Evolutionary conservation across 768 basidiomycete species (phyloP).

Genomic region (Rhodosporidiobolus sp.): DNA sequence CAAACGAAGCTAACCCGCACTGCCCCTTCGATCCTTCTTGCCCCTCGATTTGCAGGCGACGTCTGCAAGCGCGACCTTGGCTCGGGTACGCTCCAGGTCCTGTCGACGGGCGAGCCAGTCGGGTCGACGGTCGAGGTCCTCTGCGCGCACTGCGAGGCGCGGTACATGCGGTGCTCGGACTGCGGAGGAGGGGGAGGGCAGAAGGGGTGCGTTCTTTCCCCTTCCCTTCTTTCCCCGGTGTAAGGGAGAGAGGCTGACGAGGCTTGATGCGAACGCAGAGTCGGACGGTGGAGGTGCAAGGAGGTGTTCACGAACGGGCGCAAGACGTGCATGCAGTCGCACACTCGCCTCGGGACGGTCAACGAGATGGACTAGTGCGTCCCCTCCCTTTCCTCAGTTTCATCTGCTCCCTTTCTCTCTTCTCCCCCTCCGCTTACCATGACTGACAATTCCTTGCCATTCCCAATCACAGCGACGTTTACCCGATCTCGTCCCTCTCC

Average conservation of each 20-base stretch:
- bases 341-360: conserved; percentile 29
- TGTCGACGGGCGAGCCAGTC: conserved; percentile 11
- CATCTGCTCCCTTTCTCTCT: no score
- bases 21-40: no score
- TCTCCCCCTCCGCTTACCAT: no score
- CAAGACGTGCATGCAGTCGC: conserved; percentile 40
- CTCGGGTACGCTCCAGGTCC: conserved; percentile 5
- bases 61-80: conserved; percentile 30
- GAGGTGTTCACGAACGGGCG: conserved; percentile 41
- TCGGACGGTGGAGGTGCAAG: conserved; percentile 43
- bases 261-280: conserved; percentile 6
- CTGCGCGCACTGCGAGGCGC: conserved; percentile 38
- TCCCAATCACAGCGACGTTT: conserved; percentile 15
- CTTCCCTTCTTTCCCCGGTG: background rate
- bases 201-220: conserved; percentile 31
- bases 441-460: no score
- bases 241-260: background rate
- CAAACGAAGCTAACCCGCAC: no score
- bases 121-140: conserved; percentile 39
- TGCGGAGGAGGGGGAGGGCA: conserved; percentile 43
- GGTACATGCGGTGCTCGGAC: conserved; percentile 43
- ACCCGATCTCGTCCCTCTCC: background rate
- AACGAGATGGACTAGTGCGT: conserved; percentile 39
- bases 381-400: background rate
- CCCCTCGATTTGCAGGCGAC: conserved; percentile 13